These are phyloP conservation scores for Garcia nutans DNA, from an alignment of 345 rosid species.

Conservation along the genomic window DNA sequence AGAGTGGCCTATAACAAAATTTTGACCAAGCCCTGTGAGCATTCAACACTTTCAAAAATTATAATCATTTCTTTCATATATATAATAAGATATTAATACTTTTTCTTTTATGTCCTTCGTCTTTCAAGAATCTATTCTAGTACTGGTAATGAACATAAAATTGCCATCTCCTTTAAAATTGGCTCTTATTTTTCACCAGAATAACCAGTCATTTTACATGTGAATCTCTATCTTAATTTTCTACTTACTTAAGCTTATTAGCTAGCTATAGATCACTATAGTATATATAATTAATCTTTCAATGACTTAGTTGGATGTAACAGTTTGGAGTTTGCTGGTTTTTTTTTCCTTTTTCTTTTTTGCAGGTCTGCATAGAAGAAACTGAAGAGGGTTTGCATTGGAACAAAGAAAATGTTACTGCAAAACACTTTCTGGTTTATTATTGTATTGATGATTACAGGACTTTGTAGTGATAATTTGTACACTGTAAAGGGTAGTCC, in stretches of 20 bases:
- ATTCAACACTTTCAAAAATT: too few relatives aligned
- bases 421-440: slow-evolving; percentile 18
- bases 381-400: slow-evolving; percentile 17
- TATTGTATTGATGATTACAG: slow-evolving; percentile 25
- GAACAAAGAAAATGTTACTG: slow-evolving; percentile 31
- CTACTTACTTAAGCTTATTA: not conserved
- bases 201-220: not conserved
- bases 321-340: slow-evolving; percentile 9
- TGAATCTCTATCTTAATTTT: not conserved
- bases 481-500: slow-evolving; percentile 35
- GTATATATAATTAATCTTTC: not conserved
- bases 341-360: too few relatives aligned
- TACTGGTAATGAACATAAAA: slow-evolving; percentile 12
- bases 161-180: slow-evolving; percentile 9
- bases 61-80: not conserved
- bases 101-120: not conserved
- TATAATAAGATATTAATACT: not conserved
- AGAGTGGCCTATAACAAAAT: not conserved
- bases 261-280: too few relatives aligned
- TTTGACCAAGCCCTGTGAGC: not conserved
- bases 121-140: slow-evolving; percentile 15
- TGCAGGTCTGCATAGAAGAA: slow-evolving; percentile 1
- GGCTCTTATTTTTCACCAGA: not conserved
- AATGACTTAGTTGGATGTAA: slow-evolving; percentile 6
- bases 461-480: slow-evolving; percentile 20